These are phyloP conservation scores for Alectoria sarmentosa DNA, from an alignment of 495 filamentous ascomycete species.

Conservation along the genomic window DNA sequence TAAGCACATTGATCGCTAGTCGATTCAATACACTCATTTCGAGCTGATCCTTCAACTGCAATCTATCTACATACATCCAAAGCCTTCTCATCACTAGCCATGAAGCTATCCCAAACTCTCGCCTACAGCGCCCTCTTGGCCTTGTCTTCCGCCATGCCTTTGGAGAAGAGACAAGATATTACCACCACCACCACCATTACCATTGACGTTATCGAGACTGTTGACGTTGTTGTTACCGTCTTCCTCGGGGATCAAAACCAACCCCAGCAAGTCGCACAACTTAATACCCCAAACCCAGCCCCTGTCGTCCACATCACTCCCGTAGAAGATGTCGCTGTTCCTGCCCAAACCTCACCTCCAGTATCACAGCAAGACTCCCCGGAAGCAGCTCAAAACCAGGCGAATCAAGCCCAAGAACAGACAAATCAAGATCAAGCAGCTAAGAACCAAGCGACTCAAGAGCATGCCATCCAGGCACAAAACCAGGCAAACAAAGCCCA, in stretches of 20 bases:
- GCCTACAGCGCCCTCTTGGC: constrained; percentile 26
- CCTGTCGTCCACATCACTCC: constrained; percentile 8
- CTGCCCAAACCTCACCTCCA: background rate
- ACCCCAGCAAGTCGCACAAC: constrained; percentile 3
- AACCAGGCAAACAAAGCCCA: constrained; percentile 12
- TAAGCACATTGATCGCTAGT: constrained; percentile 12
- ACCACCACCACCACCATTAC: constrained; percentile 36
- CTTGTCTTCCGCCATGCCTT: constrained; percentile 31
- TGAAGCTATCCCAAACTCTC: constrained; percentile 27
- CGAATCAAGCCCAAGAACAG: constrained; percentile 2
- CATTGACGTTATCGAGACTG: constrained; percentile 33
- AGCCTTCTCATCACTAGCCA: background rate
- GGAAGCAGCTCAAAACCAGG: constrained; percentile 2
- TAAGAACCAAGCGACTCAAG: constrained; percentile 1
- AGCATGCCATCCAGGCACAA: background rate
- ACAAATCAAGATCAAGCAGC: background rate
- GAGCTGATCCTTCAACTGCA: background rate
- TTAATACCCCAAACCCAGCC: constrained; percentile 4
- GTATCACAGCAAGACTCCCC: background rate
- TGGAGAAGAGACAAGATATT: constrained; percentile 29
- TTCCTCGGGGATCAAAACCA: no score
- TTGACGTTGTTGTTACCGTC: constrained; percentile 34
- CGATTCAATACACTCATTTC: constrained; percentile 17
- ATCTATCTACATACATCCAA: background rate
- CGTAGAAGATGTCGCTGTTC: background rate